A percentile compares a stretch with the other conserved stretches of the same genome.
These are phyloP conservation scores for Nicotiana noctiflora DNA, from an alignment of 257 asterid species.

Conservation along the genomic window DNA sequence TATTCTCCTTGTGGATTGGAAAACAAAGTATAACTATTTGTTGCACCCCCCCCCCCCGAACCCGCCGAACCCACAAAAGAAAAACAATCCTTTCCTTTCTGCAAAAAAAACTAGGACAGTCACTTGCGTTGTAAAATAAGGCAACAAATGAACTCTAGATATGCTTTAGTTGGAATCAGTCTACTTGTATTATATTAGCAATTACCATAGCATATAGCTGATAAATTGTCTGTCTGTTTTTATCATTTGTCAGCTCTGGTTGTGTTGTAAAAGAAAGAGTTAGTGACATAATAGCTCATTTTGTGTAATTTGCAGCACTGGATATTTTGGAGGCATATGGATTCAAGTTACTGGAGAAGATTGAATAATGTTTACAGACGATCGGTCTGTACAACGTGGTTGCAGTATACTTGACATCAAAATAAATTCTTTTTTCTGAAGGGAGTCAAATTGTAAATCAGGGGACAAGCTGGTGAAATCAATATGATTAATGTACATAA, in stretches of 20 bases:
- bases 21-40: not conserved
- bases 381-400: not conserved
- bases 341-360: conserved; percentile 69
- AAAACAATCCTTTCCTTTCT: not conserved
- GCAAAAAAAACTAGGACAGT: not conserved
- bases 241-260: not conserved
- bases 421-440: not conserved
- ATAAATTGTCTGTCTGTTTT: not conserved
- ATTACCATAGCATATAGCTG: not conserved
- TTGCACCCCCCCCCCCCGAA: not conserved
- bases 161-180: not conserved
- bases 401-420: not conserved
- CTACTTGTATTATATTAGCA: not conserved
- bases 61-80: no score
- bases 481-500: not conserved
- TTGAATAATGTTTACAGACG: conserved; percentile 23
- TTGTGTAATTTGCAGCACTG: conserved; percentile 44
- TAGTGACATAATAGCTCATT: not conserved
- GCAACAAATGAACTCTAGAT: not conserved
- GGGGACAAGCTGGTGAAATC: no score
- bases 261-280: not conserved
- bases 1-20: no score
- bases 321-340: conserved; percentile 74
- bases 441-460: not conserved
- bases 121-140: not conserved